Evolutionary conservation across 192 early-diverging fungal species (phyloP).

Genomic region (Podila verticillata): DNA sequence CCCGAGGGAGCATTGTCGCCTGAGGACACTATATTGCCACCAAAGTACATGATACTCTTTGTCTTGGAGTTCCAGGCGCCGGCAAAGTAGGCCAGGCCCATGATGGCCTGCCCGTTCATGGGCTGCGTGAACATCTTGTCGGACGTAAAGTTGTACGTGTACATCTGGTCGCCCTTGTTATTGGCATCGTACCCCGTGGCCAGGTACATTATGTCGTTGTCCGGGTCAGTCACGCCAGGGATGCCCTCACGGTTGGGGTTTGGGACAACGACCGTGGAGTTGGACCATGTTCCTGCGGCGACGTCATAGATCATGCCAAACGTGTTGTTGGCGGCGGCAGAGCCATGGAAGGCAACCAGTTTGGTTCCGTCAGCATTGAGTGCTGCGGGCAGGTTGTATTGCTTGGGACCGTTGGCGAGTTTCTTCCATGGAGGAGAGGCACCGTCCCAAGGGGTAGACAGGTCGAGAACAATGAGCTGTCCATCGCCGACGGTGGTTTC

Average conservation of each 20-base stretch:
- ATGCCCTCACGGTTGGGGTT: background rate
- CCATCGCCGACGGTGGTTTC: background rate
- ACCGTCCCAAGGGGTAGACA: background rate
- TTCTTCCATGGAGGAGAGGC: constrained; percentile 2
- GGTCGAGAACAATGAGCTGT: constrained; percentile 10
- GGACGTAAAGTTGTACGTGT: background rate
- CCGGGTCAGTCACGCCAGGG: background rate
- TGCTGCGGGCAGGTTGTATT: background rate
- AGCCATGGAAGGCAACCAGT: background rate
- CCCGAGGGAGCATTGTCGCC: background rate
- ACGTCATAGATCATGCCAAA: constrained; percentile 8
- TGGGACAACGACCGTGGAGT: background rate
- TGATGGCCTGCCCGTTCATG: background rate
- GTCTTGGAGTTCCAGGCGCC: constrained; percentile 1
- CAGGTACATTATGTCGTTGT: background rate
- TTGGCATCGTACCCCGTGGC: background rate
- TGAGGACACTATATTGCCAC: background rate
- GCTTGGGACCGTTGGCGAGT: constrained; percentile 2
- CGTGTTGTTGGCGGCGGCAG: background rate
- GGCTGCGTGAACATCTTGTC: background rate
- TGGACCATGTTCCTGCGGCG: background rate
- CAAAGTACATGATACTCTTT: constrained; percentile 9
- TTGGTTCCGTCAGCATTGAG: constrained; percentile 5
- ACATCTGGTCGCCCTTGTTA: background rate
- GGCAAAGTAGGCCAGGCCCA: background rate